Evolutionary conservation across 1,284 basidiomycete species (phyloP).

Genomic region (Megacollybia platyphylla): DNA sequence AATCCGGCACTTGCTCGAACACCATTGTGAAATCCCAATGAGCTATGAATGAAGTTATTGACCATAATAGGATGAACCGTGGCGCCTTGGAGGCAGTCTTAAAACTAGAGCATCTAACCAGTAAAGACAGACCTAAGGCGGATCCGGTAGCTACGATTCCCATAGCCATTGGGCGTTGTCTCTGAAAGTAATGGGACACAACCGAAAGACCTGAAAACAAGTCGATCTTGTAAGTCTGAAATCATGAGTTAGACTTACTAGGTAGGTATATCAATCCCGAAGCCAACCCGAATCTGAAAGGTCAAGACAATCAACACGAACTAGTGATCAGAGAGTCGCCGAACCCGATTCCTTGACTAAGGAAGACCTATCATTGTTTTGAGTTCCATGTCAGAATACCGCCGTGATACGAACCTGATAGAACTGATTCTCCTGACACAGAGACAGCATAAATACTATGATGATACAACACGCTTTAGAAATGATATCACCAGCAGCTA

Average conservation of each 20-base stretch:
- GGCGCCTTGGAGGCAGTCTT: conserved; percentile 28
- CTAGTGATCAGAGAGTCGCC: too few relatives aligned
- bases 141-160: conserved; percentile 20
- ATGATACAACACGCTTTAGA: background rate
- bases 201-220: background rate
- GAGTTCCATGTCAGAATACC: background rate
- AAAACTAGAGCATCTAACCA: background rate
- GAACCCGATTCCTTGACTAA: conserved; percentile 24
- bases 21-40: conserved; percentile 28
- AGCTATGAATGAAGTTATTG: conserved; percentile 27
- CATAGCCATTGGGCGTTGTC: conserved; percentile 29
- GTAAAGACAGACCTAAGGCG: conserved; percentile 16
- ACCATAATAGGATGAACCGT: conserved; percentile 39
- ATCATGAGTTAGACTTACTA: background rate
- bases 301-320: too few relatives aligned
- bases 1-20: conserved; percentile 26
- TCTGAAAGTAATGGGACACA: conserved; percentile 27
- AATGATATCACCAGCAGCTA: background rate
- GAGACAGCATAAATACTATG: conserved; percentile 26
- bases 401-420: conserved; percentile 18
- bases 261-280: conserved; percentile 29
- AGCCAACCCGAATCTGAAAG: conserved; percentile 22
- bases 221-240: too few relatives aligned
- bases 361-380: conserved; percentile 11
- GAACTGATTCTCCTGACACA: conserved; percentile 23